Percentiles rank a stretch among this genome's conserved stretches.
These are phyloP conservation scores for Sphaerostilbella broomeana DNA, from an alignment of 2,329 filamentous ascomycete genomes.

Conservation along the genomic window DNA sequence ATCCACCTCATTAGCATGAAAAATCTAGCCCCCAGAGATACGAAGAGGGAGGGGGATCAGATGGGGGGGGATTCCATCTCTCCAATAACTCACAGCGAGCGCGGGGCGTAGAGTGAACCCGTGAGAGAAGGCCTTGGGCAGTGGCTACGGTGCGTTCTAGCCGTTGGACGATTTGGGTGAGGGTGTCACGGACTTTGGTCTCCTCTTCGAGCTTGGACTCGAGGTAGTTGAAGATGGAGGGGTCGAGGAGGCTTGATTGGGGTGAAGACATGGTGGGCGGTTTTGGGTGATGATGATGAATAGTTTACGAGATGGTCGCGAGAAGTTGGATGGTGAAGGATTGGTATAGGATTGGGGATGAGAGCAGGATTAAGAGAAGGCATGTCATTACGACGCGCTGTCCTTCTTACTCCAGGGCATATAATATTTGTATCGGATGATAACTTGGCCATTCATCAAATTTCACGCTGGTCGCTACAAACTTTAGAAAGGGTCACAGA, in stretches of 20 bases:
- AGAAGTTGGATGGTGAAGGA: constrained; percentile 2
- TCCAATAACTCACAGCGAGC: constrained; percentile 38
- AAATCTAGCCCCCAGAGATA: background rate
- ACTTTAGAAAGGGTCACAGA: too few species aligned
- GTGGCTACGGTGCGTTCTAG: constrained; percentile 79
- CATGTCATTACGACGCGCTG: too few species aligned
- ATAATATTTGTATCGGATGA: too few species aligned
- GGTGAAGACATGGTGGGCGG: constrained; percentile 22
- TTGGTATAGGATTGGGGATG: constrained; percentile 10
- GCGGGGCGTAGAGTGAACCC: constrained; percentile 81
- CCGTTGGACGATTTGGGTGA: constrained; percentile 72
- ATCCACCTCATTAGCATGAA: background rate
- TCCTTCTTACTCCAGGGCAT: too few species aligned
- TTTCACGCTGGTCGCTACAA: too few species aligned
- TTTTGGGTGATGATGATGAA: background rate
- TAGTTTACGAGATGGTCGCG: background rate
- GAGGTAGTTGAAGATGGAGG: constrained; percentile 78
- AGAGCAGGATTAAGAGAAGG: too few species aligned
- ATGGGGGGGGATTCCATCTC: constrained; percentile 5
- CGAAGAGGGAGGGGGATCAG: too few species aligned
- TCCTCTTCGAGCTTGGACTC: constrained; percentile 90
- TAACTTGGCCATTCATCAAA: too few species aligned
- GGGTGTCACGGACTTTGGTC: constrained; percentile 69
- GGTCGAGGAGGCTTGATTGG: constrained; percentile 50
- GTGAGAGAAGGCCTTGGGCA: constrained; percentile 75